phyloP scores from a whole-genome alignment of 768 basidiomycete genomes.

The Phlegmacium glaucopus region DNA sequence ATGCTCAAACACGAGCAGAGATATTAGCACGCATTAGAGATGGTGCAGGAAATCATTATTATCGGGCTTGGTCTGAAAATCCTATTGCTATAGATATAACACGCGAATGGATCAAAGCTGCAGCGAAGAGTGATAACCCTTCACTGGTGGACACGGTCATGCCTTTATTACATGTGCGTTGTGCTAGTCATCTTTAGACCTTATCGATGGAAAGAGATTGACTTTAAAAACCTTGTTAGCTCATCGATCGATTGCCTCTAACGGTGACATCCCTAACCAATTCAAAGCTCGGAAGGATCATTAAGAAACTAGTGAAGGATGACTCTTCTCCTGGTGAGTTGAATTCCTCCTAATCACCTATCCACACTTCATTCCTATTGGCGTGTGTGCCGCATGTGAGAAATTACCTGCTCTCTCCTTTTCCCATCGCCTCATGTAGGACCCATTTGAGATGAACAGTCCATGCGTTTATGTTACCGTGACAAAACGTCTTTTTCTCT shows the following conservation, averaged over 20 bases:
- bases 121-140: conserved; percentile 53
- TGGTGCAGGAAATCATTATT: conserved; percentile 82
- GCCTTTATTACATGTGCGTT: conserved; percentile 74
- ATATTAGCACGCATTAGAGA: conserved; percentile 80
- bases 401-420: not conserved
- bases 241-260: conserved; percentile 81
- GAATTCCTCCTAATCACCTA: conserved; percentile 2
- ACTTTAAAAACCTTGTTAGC: conserved; percentile 35
- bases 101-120: conserved; percentile 79
- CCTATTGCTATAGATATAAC: conserved; percentile 70
- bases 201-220: no score
- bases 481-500: conserved; percentile 1
- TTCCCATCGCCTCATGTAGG: not conserved
- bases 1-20: conserved; percentile 62
- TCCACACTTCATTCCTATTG: conserved; percentile 5
- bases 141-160: conserved; percentile 72
- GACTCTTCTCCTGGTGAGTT: conserved; percentile 79
- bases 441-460: conserved; percentile 6
- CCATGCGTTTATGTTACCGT: conserved; percentile 17
- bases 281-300: conserved; percentile 77
- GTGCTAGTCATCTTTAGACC: not conserved
- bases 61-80: conserved; percentile 83
- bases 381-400: conserved; percentile 14
- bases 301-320: conserved; percentile 74
- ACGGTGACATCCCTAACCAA: conserved; percentile 62